These are phyloP conservation scores for Mortierella sp. DNA, from an alignment of 371 early-diverging fungal genomes.

Conservation along the genomic window DNA sequence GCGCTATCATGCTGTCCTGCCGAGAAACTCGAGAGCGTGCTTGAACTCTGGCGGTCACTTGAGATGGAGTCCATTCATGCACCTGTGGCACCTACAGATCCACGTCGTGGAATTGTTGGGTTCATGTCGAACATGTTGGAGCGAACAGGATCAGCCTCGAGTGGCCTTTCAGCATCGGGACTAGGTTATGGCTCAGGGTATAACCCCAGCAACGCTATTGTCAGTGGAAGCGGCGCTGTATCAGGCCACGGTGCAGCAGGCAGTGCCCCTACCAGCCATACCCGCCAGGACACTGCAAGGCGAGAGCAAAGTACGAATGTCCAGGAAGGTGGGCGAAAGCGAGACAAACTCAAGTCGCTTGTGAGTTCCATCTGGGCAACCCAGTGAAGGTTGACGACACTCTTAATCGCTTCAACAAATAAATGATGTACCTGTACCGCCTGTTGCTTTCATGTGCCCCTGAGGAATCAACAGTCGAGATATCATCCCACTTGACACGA, in stretches of 20 bases:
- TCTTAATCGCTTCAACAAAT: no score
- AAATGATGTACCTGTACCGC: no score
- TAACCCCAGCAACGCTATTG: constrained; percentile 12
- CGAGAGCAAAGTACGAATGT: constrained; percentile 17
- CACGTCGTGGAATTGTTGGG: constrained; percentile 37
- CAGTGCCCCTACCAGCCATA: constrained; percentile 8
- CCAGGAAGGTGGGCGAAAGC: constrained; percentile 35
- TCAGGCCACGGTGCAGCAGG: constrained; percentile 21
- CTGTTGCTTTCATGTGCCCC: no score
- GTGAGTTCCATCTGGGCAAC: constrained; percentile 49
- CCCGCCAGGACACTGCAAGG: constrained; percentile 7
- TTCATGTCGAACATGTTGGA: constrained; percentile 52
- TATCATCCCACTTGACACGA: no score
- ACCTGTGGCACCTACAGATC: constrained; percentile 37
- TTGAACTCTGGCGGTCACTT: constrained; percentile 67
- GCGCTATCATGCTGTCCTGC: constrained; percentile 70
- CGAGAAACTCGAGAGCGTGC: constrained; percentile 64
- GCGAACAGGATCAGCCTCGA: constrained; percentile 27
- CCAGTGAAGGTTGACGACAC: background rate
- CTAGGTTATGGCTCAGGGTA: constrained; percentile 20
- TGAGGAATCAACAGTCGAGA: no score
- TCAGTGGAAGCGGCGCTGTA: background rate
- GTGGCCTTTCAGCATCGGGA: background rate
- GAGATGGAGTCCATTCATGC: constrained; percentile 55
- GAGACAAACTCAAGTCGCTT: constrained; percentile 48